Evolutionary conservation across 768 basidiomycete species (phyloP), one percentile per base, ranked within the genome.

Genomic region (Phaffia tasmanica): DNA sequence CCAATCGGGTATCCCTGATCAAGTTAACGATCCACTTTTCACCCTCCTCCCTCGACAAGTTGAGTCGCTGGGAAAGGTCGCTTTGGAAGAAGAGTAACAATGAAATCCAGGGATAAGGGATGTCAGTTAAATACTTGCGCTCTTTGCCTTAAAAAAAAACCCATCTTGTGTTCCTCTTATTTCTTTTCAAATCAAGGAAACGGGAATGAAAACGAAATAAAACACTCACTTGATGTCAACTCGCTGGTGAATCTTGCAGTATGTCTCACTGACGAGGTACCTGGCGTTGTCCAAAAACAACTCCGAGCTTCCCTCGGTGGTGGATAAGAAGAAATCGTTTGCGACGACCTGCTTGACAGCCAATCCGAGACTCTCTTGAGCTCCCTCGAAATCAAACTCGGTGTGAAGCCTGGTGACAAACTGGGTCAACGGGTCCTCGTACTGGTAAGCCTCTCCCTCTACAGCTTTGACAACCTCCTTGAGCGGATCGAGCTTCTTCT

Each of bases 11-110:
- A 77, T 98, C 95, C 46, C 95, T 85, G 73, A 98, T 95, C 69
- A 98, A 86, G 80, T 98, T 97, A 73, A 98, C 95, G 69, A 98
- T 94, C 94, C 94, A 99, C 73, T 94, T 94, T 75, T 99, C 95
- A 60, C 94, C 95, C 74, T 98, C 95, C 70, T 91, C 91, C 51
- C 81, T 83, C n/a, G 88, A 86, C 57, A 98, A 82, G 76, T 97
- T 97, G 18, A 98, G 81, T 11, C 94, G 85, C 73, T 89, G 86
- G 11, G 93, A 95, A 16, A 98, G 83, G 73, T 95, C 90, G 67
- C 91, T 92, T 69, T 7, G 11, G 7, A n/a, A 7, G 23, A 9
- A 35, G 67, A 30, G 63, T 48, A 32, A 69, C 30, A 14, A 2
- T n/a, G 11, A 51, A 35, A 27, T 7, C 23, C 23, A 18, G 57